phyloP scores from a whole-genome alignment of 768 basidiomycete species.

The Leccinum aurantiacum region DNA sequence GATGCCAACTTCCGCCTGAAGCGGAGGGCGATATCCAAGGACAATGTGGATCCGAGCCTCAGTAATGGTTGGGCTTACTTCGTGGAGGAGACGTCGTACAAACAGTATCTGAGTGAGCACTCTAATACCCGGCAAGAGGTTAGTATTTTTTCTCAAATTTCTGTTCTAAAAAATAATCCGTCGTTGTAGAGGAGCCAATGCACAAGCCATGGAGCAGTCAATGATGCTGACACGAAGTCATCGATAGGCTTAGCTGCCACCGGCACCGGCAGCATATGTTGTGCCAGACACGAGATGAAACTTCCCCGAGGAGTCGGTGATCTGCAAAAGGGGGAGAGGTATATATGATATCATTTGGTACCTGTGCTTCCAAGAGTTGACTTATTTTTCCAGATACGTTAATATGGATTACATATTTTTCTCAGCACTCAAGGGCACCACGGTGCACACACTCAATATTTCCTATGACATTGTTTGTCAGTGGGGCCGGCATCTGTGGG shows the following conservation, averaged over 20 bases:
- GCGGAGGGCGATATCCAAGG: no score
- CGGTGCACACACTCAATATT: background rate
- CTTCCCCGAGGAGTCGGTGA: slow-evolving; percentile 14
- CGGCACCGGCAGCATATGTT: slow-evolving; percentile 18
- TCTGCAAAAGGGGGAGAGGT: slow-evolving; percentile 20
- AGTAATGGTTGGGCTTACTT: no score
- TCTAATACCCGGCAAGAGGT: no score
- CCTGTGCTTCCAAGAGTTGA: no score
- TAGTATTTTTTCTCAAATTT: no score
- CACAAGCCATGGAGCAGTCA: background rate
- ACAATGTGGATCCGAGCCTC: no score
- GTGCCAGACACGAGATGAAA: slow-evolving; percentile 9
- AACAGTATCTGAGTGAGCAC: no score
- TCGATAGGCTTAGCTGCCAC: background rate
- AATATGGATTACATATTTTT: background rate
- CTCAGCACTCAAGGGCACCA: background rate
- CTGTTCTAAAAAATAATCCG: no score
- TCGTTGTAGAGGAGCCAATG: no score
- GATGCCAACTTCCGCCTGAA: no score
- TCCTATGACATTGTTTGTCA: background rate
- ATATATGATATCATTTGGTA: background rate
- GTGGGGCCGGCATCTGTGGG: background rate
- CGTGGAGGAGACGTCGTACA: no score
- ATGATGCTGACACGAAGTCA: background rate
- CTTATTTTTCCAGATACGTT: background rate